Conservation (phyloP, 805 yeast genomes). For the Zygosaccharomyces gambellarensis region DNA sequence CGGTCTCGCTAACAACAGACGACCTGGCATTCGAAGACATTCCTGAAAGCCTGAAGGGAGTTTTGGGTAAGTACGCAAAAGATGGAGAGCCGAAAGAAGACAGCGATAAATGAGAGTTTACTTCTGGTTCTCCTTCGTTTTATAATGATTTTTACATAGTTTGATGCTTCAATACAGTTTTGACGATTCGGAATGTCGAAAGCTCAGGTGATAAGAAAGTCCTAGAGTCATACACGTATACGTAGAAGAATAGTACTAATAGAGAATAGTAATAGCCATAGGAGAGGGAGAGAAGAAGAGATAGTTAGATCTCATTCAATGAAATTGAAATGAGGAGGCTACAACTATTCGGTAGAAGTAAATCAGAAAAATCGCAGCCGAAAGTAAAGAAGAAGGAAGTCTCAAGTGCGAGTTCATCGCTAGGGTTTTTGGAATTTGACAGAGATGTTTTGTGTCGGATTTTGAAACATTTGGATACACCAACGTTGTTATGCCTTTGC, state of each 20-base stretch:
- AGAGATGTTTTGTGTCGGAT: constrained; percentile 22
- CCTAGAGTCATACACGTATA: too few species aligned
- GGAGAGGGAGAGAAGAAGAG: too few species aligned
- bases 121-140: neutral
- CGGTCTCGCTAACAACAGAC: constrained; percentile 55
- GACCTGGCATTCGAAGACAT: constrained; percentile 53
- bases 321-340: constrained; percentile 17
- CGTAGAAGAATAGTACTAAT: neutral
- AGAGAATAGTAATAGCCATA: neutral
- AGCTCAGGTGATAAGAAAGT: too few species aligned
- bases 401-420: neutral
- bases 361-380: constrained; percentile 15
- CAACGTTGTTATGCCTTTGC: constrained; percentile 22
- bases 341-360: constrained; percentile 22
- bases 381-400: neutral
- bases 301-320: too few species aligned
- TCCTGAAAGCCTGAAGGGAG: constrained; percentile 29
- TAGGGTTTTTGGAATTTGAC: constrained; percentile 23
- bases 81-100: constrained; percentile 40
- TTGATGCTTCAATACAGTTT: too few species aligned
- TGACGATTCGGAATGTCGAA: too few species aligned
- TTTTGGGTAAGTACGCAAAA: constrained; percentile 62
- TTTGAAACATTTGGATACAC: constrained; percentile 23
- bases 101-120: constrained; percentile 8
- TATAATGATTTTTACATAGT: neutral